phyloP scores from a whole-genome alignment of 1,284 basidiomycete genomes.

The Ceratobasidium sp. region DNA sequence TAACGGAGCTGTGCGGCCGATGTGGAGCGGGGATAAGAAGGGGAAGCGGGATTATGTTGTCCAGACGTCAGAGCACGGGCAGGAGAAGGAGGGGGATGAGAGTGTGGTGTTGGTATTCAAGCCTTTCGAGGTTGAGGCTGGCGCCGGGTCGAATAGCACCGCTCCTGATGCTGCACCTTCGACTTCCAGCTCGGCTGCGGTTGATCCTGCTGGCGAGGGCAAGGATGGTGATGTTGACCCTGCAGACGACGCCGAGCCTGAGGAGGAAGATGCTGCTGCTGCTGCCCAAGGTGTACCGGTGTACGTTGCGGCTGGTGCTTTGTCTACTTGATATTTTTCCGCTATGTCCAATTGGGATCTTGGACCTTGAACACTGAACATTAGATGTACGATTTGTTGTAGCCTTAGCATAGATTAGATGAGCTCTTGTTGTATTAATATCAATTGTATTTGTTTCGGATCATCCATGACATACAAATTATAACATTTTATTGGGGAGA shows the following conservation, averaged over 20 bases:
- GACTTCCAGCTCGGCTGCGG: neutral
- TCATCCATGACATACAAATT: too few species aligned
- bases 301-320: neutral
- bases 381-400: too few species aligned
- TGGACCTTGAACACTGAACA: too few species aligned
- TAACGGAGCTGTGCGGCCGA: constrained; percentile 13
- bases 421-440: too few species aligned
- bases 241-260: neutral
- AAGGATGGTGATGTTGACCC: neutral
- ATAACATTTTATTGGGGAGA: too few species aligned
- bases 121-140: constrained; percentile 11
- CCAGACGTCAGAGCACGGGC: neutral
- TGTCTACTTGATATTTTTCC: neutral
- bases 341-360: too few species aligned
- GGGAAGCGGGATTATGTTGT: constrained; percentile 19
- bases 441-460: too few species aligned
- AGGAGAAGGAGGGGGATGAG: neutral
- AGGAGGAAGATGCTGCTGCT: neutral
- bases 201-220: neutral
- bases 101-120: constrained; percentile 35
- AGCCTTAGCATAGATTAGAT: too few species aligned
- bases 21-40: constrained; percentile 15
- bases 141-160: constrained; percentile 10
- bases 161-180: neutral
- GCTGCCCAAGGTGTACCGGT: constrained; percentile 5